Conservation (phyloP, 495 filamentous ascomycete species). For the Hypomontagnella submonticulosa region DNA sequence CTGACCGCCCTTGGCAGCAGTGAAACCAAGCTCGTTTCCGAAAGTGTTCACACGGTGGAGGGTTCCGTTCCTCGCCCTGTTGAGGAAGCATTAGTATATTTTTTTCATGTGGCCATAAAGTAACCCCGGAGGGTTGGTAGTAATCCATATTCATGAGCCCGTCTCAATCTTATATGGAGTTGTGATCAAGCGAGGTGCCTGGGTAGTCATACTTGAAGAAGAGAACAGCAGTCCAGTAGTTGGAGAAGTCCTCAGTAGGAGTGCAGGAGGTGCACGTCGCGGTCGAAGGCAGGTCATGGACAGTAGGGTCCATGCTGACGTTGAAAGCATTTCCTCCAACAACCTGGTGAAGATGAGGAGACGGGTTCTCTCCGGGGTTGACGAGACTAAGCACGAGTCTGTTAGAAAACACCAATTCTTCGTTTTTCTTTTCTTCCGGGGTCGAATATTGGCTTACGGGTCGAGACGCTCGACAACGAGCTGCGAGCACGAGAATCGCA, state of each 20-base stretch:
- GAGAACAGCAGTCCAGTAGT: slow-evolving; percentile 57
- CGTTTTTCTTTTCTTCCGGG: background rate
- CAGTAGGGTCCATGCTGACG: slow-evolving; percentile 46
- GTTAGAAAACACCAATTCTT: slow-evolving; percentile 19
- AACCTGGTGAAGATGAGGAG: slow-evolving; percentile 51
- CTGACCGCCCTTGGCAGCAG: slow-evolving; percentile 52
- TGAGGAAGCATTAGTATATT: slow-evolving; percentile 36
- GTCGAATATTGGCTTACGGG: slow-evolving; percentile 42
- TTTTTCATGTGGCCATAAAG: background rate
- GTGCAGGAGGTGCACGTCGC: slow-evolving; percentile 52
- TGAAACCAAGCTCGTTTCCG: slow-evolving; percentile 56
- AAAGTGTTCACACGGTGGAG: slow-evolving; percentile 55
- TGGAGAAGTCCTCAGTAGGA: slow-evolving; percentile 49
- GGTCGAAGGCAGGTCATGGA: slow-evolving; percentile 47
- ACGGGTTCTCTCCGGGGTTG: slow-evolving; percentile 47
- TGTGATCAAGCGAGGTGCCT: too few species aligned
- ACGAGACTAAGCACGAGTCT: slow-evolving; percentile 43
- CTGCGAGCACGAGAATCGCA: slow-evolving; percentile 58
- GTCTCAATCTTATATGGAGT: too few species aligned
- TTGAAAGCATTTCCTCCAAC: slow-evolving; percentile 54
- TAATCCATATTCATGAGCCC: background rate
- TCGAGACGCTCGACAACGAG: slow-evolving; percentile 60
- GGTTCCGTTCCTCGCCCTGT: slow-evolving; percentile 53
- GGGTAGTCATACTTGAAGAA: slow-evolving; percentile 50
- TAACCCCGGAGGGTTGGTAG: background rate